Percentiles rank a stretch among this genome's conserved stretches.
Evolutionary conservation across 495 filamentous ascomycete species (phyloP).

Genomic region (Filosporella fistucella): DNA sequence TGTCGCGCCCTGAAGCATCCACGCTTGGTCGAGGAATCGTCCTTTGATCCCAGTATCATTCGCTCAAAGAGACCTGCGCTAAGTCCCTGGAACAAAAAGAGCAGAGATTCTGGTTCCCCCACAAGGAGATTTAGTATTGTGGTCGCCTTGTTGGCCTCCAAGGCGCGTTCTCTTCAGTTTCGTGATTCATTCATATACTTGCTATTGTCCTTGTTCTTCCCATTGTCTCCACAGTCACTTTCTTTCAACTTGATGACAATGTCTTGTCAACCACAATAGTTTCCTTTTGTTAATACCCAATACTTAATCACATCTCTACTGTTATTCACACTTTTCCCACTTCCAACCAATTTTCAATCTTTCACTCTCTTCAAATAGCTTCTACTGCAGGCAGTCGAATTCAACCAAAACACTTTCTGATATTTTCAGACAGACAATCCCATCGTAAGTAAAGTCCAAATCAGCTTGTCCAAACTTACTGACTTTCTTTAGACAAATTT

Average conservation of each 20-base stretch:
- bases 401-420: too few relatives aligned
- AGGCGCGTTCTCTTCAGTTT: conserved; percentile 9
- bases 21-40: conserved; percentile 10
- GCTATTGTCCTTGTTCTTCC: conserved; percentile 4
- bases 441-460: too few relatives aligned
- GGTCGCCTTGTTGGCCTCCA: conserved; percentile 10
- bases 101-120: conserved; percentile 4
- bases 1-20: conserved; percentile 4
- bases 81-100: conserved; percentile 10
- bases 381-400: conserved; percentile 17
- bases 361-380: conserved; percentile 5
- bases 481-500: background rate
- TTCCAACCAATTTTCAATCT: conserved; percentile 15
- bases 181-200: conserved; percentile 13
- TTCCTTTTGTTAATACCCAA: conserved; percentile 5
- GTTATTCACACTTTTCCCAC: conserved; percentile 11
- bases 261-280: conserved; percentile 17
- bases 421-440: too few relatives aligned
- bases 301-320: conserved; percentile 17
- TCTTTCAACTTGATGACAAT: conserved; percentile 18
- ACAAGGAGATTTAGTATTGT: conserved; percentile 6
- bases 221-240: conserved; percentile 15
- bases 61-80: conserved; percentile 13
- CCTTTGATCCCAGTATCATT: conserved; percentile 9
- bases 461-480: too few relatives aligned